A percentile compares a stretch with the other conserved stretches of the same genome.
These are phyloP conservation scores for Penicillium turbatum DNA, from an alignment of 495 filamentous ascomycete genomes.

Conservation along the genomic window DNA sequence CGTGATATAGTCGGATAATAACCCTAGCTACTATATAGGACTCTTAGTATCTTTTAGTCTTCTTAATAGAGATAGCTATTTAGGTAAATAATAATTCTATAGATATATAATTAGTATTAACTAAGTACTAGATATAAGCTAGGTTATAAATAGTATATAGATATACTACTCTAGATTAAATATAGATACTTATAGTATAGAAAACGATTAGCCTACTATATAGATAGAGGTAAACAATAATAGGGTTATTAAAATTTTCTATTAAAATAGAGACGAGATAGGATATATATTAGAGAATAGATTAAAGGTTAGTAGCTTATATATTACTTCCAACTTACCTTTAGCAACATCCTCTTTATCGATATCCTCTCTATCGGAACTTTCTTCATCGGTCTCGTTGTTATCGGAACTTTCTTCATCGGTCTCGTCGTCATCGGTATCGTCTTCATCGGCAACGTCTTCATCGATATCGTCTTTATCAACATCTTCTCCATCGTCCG, in stretches of 20 bases:
- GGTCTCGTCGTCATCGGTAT: not conserved
- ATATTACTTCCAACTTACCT: slow-evolving; percentile 1
- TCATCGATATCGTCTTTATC: no score
- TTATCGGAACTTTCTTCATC: not conserved
- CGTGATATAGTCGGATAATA: no score
- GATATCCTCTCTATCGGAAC: not conserved
- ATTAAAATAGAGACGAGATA: slow-evolving; percentile 5
- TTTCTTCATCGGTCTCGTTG: not conserved
- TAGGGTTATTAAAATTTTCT: slow-evolving; percentile 6
- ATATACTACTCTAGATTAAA: not conserved
- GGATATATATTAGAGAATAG: slow-evolving; percentile 5
- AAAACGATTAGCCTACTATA: not conserved
- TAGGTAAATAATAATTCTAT: no score
- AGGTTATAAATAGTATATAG: not conserved
- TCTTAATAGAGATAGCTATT: no score
- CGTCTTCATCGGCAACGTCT: no score
- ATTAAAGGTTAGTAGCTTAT: slow-evolving; percentile 8
- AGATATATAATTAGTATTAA: not conserved
- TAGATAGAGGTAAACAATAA: slow-evolving; percentile 4
- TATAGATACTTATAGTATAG: not conserved
- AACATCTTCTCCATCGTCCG: no score
- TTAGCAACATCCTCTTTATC: not conserved
- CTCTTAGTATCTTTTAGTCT: no score
- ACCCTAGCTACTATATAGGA: no score
- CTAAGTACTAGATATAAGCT: not conserved